Conservation (phyloP, 371 early-diverging fungal species). For the Saksenaea vasiformis region DNA sequence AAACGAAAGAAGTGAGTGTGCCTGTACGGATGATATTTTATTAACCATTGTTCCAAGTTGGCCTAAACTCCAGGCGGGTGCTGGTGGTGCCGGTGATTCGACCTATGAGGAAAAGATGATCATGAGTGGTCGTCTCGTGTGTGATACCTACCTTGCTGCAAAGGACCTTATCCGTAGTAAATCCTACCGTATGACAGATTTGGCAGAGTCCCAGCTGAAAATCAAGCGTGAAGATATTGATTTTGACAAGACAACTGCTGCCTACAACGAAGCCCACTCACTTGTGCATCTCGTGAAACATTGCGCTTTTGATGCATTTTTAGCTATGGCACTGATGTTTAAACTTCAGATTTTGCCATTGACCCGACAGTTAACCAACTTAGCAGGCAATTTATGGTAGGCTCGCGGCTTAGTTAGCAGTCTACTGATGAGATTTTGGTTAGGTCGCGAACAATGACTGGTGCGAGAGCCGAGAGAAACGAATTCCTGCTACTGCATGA, state of each 20-base stretch:
- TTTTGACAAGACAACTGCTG: conserved; percentile 72
- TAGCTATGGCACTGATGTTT: conserved; percentile 84
- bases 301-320: conserved; percentile 80
- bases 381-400: conserved; percentile 96
- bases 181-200: conserved; percentile 80
- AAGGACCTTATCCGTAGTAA: conserved; percentile 89
- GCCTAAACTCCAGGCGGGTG: conserved; percentile 82
- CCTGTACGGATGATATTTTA: not conserved
- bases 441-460: conserved; percentile 82
- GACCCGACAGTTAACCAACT: conserved; percentile 90
- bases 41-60: conserved; percentile 42
- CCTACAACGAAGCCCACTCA: conserved; percentile 62
- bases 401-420: no score
- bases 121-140: conserved; percentile 90
- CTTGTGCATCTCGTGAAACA: conserved; percentile 78
- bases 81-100: conserved; percentile 83
- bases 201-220: conserved; percentile 78
- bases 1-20: conserved; percentile 67
- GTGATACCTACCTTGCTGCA: conserved; percentile 93
- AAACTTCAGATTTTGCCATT: conserved; percentile 90
- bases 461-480: conserved; percentile 97
- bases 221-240: conserved; percentile 88
- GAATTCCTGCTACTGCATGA: conserved; percentile 98
- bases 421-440: not conserved
- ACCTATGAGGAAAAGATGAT: conserved; percentile 72